Base-by-base conservation (phyloP, 139 green algal species). In the Chlorella sp. region DNA sequence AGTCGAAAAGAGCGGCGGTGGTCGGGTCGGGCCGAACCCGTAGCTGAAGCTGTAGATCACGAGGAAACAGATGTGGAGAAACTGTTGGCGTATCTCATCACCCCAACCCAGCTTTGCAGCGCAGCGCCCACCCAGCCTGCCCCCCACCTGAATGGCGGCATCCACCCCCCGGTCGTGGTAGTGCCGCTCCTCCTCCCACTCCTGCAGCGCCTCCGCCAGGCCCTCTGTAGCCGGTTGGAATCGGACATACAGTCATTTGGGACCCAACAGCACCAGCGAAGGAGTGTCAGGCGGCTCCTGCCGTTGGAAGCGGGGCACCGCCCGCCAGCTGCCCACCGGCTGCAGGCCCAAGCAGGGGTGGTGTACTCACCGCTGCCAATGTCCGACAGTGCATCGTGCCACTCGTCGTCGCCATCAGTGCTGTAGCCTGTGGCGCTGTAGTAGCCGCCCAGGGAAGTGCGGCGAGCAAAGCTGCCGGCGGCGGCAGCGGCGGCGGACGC, bases 351-450 rank as follows among this genome's bases (percentile, higher is more conserved):
- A 60, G 46, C 13, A 26, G 51, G 9, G 2, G 51, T 16, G 13
- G 13, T 60, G 51, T 16, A 24, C 46, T 11, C 51, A 60, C 51
- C 51, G 51, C 51, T 60, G 13, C 51, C 64, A 20, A 84, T 24
- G n/a, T 84, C 79, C 5, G 79, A 84, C 62, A 65, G 14, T 0
- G 79, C 64, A 17, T 84, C 79, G 24, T 84, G 79, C 79, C 79
- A 84, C 19, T 84, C 79, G n/a, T 84, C 79, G 30, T 44, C 74
- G n/a, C n/a, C n/a, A 11, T 84, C 79, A 30, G 41, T 83, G 34
- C 38, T 20, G 26, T 24, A 68, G 28, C 77, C 77, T 7, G 73
- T 43, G 28, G n/a, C 40, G 51, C 51, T 73, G 60, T 58, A 43
- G 36, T 48, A 73, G 41, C 60, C 76, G 51, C 51, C 24, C 51